Percentiles rank a stretch among this genome's conserved stretches.
These are phyloP conservation scores for Closterium sp. DNA, from an alignment of 139 green algal species.

Conservation along the genomic window DNA sequence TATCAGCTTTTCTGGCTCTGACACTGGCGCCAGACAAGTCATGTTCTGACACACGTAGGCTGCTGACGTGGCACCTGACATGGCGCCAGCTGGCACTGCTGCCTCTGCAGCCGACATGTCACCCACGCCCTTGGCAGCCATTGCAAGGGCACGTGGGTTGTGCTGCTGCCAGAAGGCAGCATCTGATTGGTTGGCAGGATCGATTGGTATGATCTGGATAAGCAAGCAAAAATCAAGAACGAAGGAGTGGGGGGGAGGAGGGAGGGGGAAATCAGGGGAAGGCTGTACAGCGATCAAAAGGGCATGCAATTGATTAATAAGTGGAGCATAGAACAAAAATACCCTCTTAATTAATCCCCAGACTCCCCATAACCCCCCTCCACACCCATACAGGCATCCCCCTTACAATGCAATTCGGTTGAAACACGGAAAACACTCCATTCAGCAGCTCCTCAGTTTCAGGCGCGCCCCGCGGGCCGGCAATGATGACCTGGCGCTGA, in stretches of 20 bases:
- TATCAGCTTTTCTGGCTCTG: constrained; percentile 53
- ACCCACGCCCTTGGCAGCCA: constrained; percentile 59
- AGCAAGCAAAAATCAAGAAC: background rate
- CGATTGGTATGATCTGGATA: constrained; percentile 63
- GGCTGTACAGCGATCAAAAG: no score
- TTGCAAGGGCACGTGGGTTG: constrained; percentile 68
- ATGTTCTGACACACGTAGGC: constrained; percentile 79
- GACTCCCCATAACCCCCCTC: no score
- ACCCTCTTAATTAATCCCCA: no score
- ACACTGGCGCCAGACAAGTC: constrained; percentile 69
- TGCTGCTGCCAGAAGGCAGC: constrained; percentile 64
- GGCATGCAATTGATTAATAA: no score
- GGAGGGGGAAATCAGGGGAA: no score
- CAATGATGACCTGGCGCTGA: constrained; percentile 62
- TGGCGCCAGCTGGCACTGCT: background rate
- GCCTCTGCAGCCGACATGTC: background rate
- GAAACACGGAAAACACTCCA: constrained; percentile 8
- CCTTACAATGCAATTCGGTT: constrained; percentile 8
- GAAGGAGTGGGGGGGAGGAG: background rate
- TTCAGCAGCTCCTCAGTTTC: constrained; percentile 6
- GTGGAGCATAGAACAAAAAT: no score
- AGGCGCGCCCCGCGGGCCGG: background rate
- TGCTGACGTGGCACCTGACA: background rate
- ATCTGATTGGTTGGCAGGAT: constrained; percentile 54
- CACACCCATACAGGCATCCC: no score